A percentile compares a stretch with the other conserved stretches of the same genome.
phyloP scores from a whole-genome alignment of 768 basidiomycete genomes.

The Auricularia sp. region DNA sequence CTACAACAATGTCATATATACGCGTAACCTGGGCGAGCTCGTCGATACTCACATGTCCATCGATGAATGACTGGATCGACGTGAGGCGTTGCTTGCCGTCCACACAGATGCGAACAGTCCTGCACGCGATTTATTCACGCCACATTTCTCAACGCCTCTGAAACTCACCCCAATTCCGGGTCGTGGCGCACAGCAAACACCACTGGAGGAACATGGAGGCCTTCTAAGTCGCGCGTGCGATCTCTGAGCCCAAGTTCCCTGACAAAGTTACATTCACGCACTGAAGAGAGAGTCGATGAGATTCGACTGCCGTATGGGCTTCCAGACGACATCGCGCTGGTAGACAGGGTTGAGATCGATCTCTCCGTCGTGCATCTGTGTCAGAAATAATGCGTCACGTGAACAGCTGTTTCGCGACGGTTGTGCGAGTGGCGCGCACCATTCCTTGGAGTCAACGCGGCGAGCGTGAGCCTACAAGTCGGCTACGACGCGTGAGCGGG shows the following conservation, averaged over 20 bases:
- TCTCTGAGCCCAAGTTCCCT: not conserved
- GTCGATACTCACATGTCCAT: conserved; percentile 31
- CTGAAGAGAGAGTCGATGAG: conserved; percentile 1
- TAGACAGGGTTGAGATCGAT: not conserved
- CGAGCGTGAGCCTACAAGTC: not conserved
- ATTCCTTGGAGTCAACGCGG: not conserved
- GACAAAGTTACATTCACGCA: not conserved
- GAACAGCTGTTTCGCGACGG: not conserved
- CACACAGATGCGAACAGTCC: conserved; percentile 32
- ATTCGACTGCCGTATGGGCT: not conserved
- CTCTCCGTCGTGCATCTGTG: not conserved
- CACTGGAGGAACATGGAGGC: not conserved
- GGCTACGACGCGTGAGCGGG: not conserved
- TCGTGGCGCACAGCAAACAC: conserved; percentile 2
- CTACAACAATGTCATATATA: not conserved
- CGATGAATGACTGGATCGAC: conserved; percentile 35
- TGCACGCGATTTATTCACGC: not conserved
- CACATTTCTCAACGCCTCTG: not conserved
- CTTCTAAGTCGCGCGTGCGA: not conserved
- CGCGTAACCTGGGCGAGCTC: too few species aligned
- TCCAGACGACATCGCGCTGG: not conserved
- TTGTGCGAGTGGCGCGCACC: not conserved
- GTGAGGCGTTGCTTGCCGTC: conserved; percentile 48
- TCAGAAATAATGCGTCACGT: not conserved
- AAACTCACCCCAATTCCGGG: not conserved